Conservation (phyloP, 2,329 filamentous ascomycete genomes). For the Bipolaris oryzae region DNA sequence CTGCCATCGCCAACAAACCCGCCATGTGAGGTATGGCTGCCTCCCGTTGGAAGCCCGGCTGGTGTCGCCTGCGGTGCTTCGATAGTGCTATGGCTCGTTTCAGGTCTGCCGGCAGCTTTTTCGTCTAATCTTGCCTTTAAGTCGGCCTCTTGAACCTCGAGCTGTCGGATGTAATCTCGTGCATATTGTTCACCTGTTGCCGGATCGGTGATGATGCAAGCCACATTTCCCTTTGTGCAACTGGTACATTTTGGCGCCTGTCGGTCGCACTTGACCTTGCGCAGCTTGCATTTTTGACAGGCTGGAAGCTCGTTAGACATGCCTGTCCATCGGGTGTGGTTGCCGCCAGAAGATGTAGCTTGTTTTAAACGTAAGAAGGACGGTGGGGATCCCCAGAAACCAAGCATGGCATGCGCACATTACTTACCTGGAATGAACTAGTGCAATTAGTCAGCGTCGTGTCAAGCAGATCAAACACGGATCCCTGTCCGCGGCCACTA, state of each 20-base stretch:
- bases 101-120: background rate
- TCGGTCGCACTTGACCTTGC: slow-evolving; percentile 18
- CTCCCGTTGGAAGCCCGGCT: background rate
- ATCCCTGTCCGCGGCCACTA: too few species aligned
- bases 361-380: too few species aligned
- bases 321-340: too few species aligned
- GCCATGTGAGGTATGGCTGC: background rate
- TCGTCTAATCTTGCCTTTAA: slow-evolving; percentile 7
- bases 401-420: too few species aligned
- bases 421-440: too few species aligned
- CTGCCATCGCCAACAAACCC: slow-evolving; percentile 26
- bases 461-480: too few species aligned
- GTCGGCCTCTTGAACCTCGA: slow-evolving; percentile 16
- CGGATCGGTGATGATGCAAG: slow-evolving; percentile 23
- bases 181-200: slow-evolving; percentile 20
- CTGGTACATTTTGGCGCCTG: slow-evolving; percentile 21
- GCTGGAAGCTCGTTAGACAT: slow-evolving; percentile 10
- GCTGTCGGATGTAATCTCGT: slow-evolving; percentile 18
- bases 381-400: too few species aligned
- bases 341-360: too few species aligned
- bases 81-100: background rate
- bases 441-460: too few species aligned
- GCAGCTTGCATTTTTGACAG: slow-evolving; percentile 22
- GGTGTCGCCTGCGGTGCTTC: background rate
- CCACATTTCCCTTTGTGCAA: slow-evolving; percentile 18